Base-by-base conservation (phyloP, 768 basidiomycete species). In the Exsudoporus frostii region DNA sequence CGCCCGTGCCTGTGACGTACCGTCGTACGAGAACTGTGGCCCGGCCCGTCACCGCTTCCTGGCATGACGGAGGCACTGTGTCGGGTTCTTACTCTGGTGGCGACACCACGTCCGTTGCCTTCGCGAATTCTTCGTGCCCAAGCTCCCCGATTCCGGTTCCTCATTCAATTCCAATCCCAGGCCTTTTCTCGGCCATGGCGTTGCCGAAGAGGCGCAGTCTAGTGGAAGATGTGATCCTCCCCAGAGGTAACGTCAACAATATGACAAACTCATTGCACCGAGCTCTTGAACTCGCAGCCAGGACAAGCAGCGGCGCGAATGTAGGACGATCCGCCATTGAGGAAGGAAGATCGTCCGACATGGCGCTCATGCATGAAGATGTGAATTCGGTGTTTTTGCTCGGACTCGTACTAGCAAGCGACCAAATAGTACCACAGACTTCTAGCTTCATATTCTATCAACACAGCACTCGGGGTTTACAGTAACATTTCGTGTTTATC, bases 251-350 rank as follows among this genome's bases (percentile, higher is more conserved):
- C 22, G 17, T 34, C 7, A 40, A 30, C 29, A 30, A 30, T n/a
- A n/a, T 40, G n/a, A 42, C 15, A 37, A 22, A 36, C 4, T 24
- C 36, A 27, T 48, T 15, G 17, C 20, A 15, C 17, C n/a, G 34
- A 48, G 37, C n/a, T 7, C 24, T n/a, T 38, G 27, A 20, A 20
- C 22, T 36, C 29, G 22, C 33, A 38, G 30, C 24, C 7, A 34
- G 17, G 46, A 51, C 55, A 45, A 22, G 25, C 24, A 15, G 38
- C 49, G 38, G 45, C 44, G 10, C 32, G 33, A 53, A 10, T 54
- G 45, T 20, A 40, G 29, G 53, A 50, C 51, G 53, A 65, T 63
- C 55, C 55, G 48, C 52, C 50, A 58, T 42, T 24, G 48, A 43
- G 34, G 40, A 56, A 49, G 30, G 33, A 34, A 50, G 52, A 64